A percentile compares a stretch with the other conserved stretches of the same genome.
phyloP scores from a whole-genome alignment of 352 stramenopile genomes.

The Phytopythium kandeliae region DNA sequence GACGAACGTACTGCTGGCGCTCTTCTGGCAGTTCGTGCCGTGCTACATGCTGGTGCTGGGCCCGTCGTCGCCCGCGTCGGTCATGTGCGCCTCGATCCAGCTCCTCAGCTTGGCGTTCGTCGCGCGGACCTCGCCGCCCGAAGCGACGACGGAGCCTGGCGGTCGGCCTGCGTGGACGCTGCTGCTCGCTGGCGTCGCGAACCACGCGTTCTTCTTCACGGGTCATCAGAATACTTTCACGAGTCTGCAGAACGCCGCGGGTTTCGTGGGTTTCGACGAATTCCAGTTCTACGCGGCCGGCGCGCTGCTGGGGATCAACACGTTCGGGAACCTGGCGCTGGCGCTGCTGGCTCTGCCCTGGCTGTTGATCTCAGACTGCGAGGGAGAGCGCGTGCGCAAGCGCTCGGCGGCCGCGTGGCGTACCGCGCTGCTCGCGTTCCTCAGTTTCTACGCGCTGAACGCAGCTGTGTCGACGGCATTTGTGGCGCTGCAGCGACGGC shows the following conservation, averaged over 20 bases:
- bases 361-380: slow-evolving; percentile 8
- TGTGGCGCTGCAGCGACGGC: slow-evolving; percentile 76
- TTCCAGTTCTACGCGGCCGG: slow-evolving; percentile 80
- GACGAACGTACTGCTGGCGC: slow-evolving; percentile 2
- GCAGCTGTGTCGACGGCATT: slow-evolving; percentile 75
- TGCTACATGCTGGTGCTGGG: slow-evolving; percentile 60
- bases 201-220: slow-evolving; percentile 82
- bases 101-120: slow-evolving; percentile 37
- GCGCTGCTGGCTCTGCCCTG: slow-evolving; percentile 33
- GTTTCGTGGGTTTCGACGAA: slow-evolving; percentile 85
- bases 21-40: slow-evolving; percentile 39
- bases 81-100: slow-evolving; percentile 41
- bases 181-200: slow-evolving; percentile 52
- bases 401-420: neutral
- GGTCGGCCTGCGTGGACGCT: slow-evolving; percentile 27
- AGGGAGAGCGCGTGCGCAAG: too few species aligned
- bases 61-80: slow-evolving; percentile 48
- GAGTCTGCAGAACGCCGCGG: slow-evolving; percentile 86
- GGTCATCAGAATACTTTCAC: slow-evolving; percentile 89
- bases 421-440: slow-evolving; percentile 17
- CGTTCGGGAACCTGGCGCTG: slow-evolving; percentile 71
- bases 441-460: slow-evolving; percentile 50
- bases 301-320: slow-evolving; percentile 81
- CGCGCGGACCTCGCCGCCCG: neutral
- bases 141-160: neutral